These are phyloP conservation scores for Botryobasidium botryosum DNA, from an alignment of 768 basidiomycete species.

Conservation along the genomic window DNA sequence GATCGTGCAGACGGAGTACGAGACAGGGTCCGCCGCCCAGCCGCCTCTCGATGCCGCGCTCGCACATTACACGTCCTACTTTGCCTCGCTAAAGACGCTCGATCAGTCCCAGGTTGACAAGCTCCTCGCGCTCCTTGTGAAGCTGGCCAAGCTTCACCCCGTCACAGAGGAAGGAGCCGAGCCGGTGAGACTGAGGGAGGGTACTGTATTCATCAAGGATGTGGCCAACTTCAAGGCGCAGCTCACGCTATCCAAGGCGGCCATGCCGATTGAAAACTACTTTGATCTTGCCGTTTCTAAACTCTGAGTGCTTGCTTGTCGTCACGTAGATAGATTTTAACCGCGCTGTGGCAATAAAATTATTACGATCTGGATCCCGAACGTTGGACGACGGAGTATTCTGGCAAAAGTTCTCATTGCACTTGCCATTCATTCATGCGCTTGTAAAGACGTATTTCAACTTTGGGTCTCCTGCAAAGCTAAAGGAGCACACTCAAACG, in stretches of 20 bases:
- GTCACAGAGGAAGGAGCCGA: conserved; percentile 28
- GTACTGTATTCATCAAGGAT: conserved; percentile 48
- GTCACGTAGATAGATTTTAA: too few species aligned
- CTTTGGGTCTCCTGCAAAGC: too few species aligned
- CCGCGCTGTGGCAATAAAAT: too few species aligned
- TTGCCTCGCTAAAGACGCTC: too few species aligned
- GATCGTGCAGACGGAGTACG: conserved; percentile 35
- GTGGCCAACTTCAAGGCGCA: conserved; percentile 45
- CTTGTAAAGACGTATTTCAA: too few species aligned
- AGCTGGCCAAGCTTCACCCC: conserved; percentile 39
- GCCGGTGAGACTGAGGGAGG: conserved; percentile 27
- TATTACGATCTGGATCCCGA: too few species aligned
- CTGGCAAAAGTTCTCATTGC: too few species aligned
- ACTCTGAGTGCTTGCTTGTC: conserved; percentile 3
- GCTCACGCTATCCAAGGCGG: conserved; percentile 35
- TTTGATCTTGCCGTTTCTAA: conserved; percentile 9
- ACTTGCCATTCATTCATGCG: too few species aligned
- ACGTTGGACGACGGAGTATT: too few species aligned
- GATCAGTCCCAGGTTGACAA: too few species aligned
- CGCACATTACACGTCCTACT: too few species aligned
- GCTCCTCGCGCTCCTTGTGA: conserved; percentile 39
- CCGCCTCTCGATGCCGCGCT: conserved; percentile 40
- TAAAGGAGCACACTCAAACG: too few species aligned
- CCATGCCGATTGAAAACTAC: conserved; percentile 37
- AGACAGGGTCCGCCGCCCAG: conserved; percentile 31